Conservation (phyloP, 1,139 yeast species). For the Scheffersomyces titani region DNA sequence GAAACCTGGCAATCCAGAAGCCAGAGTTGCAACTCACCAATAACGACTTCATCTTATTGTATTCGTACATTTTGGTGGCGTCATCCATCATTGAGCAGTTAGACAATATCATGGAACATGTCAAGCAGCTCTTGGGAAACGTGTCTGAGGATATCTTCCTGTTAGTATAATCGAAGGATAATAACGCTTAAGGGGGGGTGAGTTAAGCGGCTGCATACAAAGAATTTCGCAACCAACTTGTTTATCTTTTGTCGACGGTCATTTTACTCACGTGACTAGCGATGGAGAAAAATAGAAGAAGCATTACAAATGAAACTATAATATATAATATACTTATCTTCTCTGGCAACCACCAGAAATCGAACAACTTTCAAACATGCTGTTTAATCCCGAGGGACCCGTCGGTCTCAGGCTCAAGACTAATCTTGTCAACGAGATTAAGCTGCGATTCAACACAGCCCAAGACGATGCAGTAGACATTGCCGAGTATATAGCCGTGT, state of each 20-base stretch:
- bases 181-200: neutral
- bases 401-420: slow-evolving; percentile 39
- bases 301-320: neutral
- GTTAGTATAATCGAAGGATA: slow-evolving; percentile 24
- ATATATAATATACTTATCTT: neutral
- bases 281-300: neutral
- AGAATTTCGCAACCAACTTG: neutral
- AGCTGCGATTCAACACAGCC: slow-evolving; percentile 31
- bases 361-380: slow-evolving; percentile 6
- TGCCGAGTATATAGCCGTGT: slow-evolving; percentile 75
- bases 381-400: slow-evolving; percentile 46
- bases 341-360: neutral
- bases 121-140: slow-evolving; percentile 64
- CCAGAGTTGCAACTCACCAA: slow-evolving; percentile 33
- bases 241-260: neutral
- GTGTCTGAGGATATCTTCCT: slow-evolving; percentile 57
- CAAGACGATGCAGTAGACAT: slow-evolving; percentile 73
- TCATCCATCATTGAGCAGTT: slow-evolving; percentile 66
- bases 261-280: neutral
- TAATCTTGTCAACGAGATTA: slow-evolving; percentile 38
- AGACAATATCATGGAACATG: slow-evolving; percentile 53
- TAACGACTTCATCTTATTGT: slow-evolving; percentile 74
- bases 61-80: slow-evolving; percentile 74
- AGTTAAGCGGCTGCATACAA: neutral
- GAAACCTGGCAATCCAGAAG: slow-evolving; percentile 18